Base-by-base conservation (phyloP, 495 filamentous ascomycete species). In the Mycothermus thermophilus region DNA sequence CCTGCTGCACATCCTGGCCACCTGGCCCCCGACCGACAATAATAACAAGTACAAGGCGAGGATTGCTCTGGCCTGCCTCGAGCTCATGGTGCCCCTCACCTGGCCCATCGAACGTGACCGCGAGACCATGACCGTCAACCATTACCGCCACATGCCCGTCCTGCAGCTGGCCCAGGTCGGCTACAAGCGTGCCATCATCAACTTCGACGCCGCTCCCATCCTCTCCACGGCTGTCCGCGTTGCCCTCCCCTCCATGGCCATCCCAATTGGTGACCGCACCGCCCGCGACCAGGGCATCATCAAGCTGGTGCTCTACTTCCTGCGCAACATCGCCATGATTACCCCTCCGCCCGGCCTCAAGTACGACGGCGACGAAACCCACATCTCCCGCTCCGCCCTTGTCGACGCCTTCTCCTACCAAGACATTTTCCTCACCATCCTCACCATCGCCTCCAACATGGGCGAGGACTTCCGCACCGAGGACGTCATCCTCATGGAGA, bases 11-110 rank as follows among this genome's bases (percentile, higher is more conserved):
- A 96, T 99, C 42, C 66, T 99, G 28, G 77, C 83, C 1, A 45
- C 67, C 23, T 94, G 85, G 84, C 71, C 77, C 33, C 72, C 70
- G 25, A 74, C 71, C 43, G 76, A 77, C 18, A 75, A 76, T 59
- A 75, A 74, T 41, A 64, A 78, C 50, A 81, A 79, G 58, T 81
- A 74, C 34, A 82, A 81, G 54, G 70, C 90, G 39, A 48, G 54
- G 22, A 54, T 62, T 19, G 80, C 84, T 14, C 58, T 94, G 43
- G 81, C 84, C 33, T 93, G 84, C 53, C 64, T 95, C 58, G 88
- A 96, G 54, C 64, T 99, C 32, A 73, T 99, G 42, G 85, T 93
- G 2, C 87, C 88, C 19, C 64, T 99, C 47, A 99, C 90, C 18
- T 96, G 88, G 88, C 87, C 87, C 8, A 63, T 90, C 39, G 84